Conservation (phyloP, 2,329 filamentous ascomycete species). For the Knoxdaviesia capensis region DNA sequence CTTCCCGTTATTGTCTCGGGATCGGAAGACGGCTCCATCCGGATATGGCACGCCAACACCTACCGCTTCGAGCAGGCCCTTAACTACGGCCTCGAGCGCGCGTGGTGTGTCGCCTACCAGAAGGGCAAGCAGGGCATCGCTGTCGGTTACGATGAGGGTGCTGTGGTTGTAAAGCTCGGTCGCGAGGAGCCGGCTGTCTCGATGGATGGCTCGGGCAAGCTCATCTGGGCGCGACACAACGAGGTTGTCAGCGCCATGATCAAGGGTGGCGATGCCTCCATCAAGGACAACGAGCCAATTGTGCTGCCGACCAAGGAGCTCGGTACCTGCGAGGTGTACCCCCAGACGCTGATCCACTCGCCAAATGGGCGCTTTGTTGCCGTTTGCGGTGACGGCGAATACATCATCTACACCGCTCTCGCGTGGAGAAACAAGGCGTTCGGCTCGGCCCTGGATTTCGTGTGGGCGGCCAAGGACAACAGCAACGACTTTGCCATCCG, state of each 20-base stretch:
- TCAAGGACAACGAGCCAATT: slow-evolving; percentile 82
- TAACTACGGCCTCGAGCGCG: slow-evolving; percentile 87
- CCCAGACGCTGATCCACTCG: slow-evolving; percentile 86
- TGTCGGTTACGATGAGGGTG: slow-evolving; percentile 93
- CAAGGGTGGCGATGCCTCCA: slow-evolving; percentile 60
- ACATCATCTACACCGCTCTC: slow-evolving; percentile 94
- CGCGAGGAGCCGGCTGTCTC: slow-evolving; percentile 93
- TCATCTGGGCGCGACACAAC: slow-evolving; percentile 90
- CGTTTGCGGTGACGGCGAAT: slow-evolving; percentile 84
- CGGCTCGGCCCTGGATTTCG: slow-evolving; percentile 86
- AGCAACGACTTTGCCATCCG: slow-evolving; percentile 97
- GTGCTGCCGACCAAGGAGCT: slow-evolving; percentile 82
- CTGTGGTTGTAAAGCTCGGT: slow-evolving; percentile 93
- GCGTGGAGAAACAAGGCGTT: slow-evolving; percentile 97
- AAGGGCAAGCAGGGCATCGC: slow-evolving; percentile 86
- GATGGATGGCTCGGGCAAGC: slow-evolving; percentile 89
- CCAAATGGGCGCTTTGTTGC: slow-evolving; percentile 76
- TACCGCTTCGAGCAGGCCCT: slow-evolving; percentile 90
- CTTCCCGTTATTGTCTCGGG: slow-evolving; percentile 93
- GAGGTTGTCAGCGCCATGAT: slow-evolving; percentile 91
- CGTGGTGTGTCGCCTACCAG: slow-evolving; percentile 95
- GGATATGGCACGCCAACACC: slow-evolving; percentile 97
- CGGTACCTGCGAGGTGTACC: slow-evolving; percentile 90
- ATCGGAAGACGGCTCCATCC: slow-evolving; percentile 91
- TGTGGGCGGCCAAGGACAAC: slow-evolving; percentile 92